Evolutionary conservation across 371 early-diverging fungal species (phyloP).

Genomic region (Saksenaea oblongispora): DNA sequence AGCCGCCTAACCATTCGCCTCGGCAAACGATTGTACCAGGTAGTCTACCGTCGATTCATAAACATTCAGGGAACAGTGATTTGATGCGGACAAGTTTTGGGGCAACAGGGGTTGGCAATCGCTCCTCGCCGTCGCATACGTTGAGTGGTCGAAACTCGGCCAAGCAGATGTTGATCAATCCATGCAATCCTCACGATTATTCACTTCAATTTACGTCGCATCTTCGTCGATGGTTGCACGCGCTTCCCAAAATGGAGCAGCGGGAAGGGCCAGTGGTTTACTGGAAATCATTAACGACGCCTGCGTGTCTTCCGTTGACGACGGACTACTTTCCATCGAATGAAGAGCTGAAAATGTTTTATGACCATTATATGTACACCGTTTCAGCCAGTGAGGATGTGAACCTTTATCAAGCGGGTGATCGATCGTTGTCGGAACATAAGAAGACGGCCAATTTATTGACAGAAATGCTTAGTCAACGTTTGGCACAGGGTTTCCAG

Average conservation of each 20-base stretch:
- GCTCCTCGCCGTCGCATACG: slow-evolving; percentile 42
- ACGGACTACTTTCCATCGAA: slow-evolving; percentile 85
- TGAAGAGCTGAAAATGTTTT: slow-evolving; percentile 71
- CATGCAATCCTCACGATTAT: slow-evolving; percentile 71
- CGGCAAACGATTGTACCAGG: slow-evolving; percentile 36
- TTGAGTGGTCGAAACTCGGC: slow-evolving; percentile 22
- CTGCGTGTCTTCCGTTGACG: slow-evolving; percentile 93
- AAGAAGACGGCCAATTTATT: slow-evolving; percentile 70
- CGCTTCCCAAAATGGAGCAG: slow-evolving; percentile 59
- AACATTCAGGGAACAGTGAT: slow-evolving; percentile 52
- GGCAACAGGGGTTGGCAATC: slow-evolving; percentile 15
- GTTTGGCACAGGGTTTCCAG: slow-evolving; percentile 94
- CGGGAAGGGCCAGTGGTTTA: slow-evolving; percentile 56
- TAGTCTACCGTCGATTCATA: slow-evolving; percentile 45
- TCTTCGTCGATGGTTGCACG: slow-evolving; percentile 83
- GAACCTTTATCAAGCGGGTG: slow-evolving; percentile 57
- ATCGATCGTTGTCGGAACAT: slow-evolving; percentile 43
- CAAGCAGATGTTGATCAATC: slow-evolving; percentile 59
- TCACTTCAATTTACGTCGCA: slow-evolving; percentile 63
- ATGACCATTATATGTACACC: slow-evolving; percentile 82
- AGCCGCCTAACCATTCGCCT: slow-evolving; percentile 35
- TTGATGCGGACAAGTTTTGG: slow-evolving; percentile 41
- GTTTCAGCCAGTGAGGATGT: slow-evolving; percentile 74
- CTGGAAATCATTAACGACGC: slow-evolving; percentile 88
- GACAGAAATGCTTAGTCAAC: slow-evolving; percentile 85